Base-by-base conservation (phyloP, 371 early-diverging fungal genomes). In the Saksenaea oblongispora region DNA sequence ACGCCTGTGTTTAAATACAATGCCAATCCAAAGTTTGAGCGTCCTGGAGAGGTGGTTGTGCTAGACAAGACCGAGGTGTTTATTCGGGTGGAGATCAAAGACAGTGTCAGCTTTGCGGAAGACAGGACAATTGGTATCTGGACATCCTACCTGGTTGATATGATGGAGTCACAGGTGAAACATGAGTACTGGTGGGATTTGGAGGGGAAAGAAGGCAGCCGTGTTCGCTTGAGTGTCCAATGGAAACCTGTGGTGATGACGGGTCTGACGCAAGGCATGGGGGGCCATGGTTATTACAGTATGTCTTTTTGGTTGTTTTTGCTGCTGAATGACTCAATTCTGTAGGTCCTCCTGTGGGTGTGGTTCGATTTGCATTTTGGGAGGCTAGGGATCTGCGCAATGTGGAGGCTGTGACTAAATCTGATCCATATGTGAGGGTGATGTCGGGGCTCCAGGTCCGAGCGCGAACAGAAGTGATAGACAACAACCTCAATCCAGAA, bases 371-470 rank as follows among this genome's bases (percentile, higher is more conserved):
- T 27, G 85, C 85, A 9, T 70, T 94, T 62, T 80, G 85, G 68
- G 88, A 89, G 70, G 97, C 91, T 11, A 84, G 86, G 36, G 82
- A 84, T 35, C 75, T 95, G 54, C 86, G 87, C 64, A 94, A 93
- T 62, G 88, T 89, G 13, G 93, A 87, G 58, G 76, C 67, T 3
- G 80, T 85, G 0, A 71, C 83, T 4, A 90, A 88, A 64, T 90
- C 92, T 4, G 96, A 97, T 74, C 97, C 97, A 11, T 95, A 92
- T 72, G 84, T 92, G 15, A 76, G 81, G 15, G 82, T 92, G 9
- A 76, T 88, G 42, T 76, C 87, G 35, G 89, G 83, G 26, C 81
- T 77, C 64, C 89, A 80, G 69, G 84, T 84, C 18, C 82, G 83
- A 26, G 85, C 79, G 15, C 78, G 83, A 22, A 93, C 95, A 10